Base-by-base conservation (phyloP, 345 rosid species). In the Lepidium sativum region DNA sequence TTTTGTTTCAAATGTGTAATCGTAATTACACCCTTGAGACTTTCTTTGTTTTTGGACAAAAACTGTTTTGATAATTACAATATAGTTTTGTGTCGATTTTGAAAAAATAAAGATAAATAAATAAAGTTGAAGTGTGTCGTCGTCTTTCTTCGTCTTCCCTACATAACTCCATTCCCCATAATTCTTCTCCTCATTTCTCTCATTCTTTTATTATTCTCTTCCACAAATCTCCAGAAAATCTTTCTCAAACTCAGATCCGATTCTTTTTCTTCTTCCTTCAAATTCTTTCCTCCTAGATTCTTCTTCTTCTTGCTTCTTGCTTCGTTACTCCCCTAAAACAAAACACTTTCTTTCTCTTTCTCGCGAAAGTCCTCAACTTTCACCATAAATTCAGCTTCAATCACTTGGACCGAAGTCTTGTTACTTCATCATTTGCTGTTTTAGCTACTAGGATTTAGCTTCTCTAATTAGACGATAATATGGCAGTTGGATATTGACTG, bases 231-330 rank as follows among this genome's bases (percentile, higher is more conserved):
- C 65, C 42, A 35, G 49, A 69, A 75, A 78, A 54, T 57, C 39
- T 69, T 21, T 47, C 63, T 68, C 8, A 44, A 57, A 68, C 69
- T 71, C 77, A 70, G 81, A 75, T 79, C 85, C 72, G 59, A 47
- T 35, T 54, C 41, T 35, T 33, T 10, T 4, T 33, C 34, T 27
- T 34, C 34, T 25, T 78, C 41, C 59, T 32, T n/a, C 57, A 18
- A 44, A 60, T 55, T 53, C 75, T 51, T 38, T 25, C 2, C 5
- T 2, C 8, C 39, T 14, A 47, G 17, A 67, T 44, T 67, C 47
- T 43, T 66, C n/a, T n/a, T n/a, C 49, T 54, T 52, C 45, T 64
- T 39, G 49, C 65, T 49, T 75, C 61, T 64, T 39, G 49, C 62
- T 49, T 75, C 61, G 15, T 67, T 35, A 37, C 25, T 44, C 31